Evolutionary conservation across 345 rosid genomes (phyloP), one percentile per base, ranked within the genome.

Genomic region (Linum lewisii): DNA sequence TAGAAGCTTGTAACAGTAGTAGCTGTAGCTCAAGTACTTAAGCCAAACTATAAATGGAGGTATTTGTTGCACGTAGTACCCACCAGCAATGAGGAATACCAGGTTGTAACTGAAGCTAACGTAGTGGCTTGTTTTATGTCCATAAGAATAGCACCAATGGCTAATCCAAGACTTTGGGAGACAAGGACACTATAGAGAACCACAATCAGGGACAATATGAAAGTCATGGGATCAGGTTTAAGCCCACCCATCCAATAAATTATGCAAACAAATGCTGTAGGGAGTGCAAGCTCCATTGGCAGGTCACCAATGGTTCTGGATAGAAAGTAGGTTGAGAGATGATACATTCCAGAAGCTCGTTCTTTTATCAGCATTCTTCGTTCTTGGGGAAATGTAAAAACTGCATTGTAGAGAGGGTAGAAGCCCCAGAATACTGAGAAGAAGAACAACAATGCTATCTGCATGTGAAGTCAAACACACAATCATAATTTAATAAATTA

Each of bases 221-320:
- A 93, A 13, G 95, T 82, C 18, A 63, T 44, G 1, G 95, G 85
- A 66, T 93, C 90, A 13, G 94, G 82, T 66, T 85, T 93, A 23
- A 93, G 97, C 1, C 99, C 99, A 10, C 97, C 95, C 99, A 93
- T 93, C 99, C 99, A 93, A 75, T 93, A 93, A 52, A 93, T 89
- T 75, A 93, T 93, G 84, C 85, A 66, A 44, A 85, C 95, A 62
- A 93, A 93, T 32, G 95, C 91, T 2, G 95, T 89, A 21, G 99
- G 99, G 58, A 93, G 99, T 18, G 90, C 97, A 8, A 93, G 97
- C 68, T 93, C 99, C 21, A 89, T 69, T 9, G 99, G 97, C 50
- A 93, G 76, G 78, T 93, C 99, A 3, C 99, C 88, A 0, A 85
- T 61, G 47, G 89, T 93, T 70, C 94, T 82, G 26, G 99, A 95